Base-by-base conservation (phyloP, 352 stramenopile species). In the Plasmopara muralis region DNA sequence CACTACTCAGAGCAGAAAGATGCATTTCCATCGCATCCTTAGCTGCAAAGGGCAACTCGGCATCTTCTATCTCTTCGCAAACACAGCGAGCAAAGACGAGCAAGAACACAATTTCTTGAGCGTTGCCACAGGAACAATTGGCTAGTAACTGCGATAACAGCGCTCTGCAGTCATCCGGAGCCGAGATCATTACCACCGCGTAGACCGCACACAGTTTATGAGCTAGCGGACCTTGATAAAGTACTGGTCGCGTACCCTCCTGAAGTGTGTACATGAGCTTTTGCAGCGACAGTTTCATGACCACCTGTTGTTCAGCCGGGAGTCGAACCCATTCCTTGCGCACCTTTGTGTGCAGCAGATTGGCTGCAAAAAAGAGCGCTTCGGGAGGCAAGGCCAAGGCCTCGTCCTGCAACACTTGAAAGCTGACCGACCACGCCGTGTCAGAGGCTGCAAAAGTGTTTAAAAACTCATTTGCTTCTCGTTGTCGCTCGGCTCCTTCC, bases 271-370 rank as follows among this genome's bases (percentile, higher is more conserved):
- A 51, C 33, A 85, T 64, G 6, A 83, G 41, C 18, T 41, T 57
- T 20, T 71, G 55, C 6, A 88, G 33, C 8, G 70, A 70, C 10
- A 15, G 33, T n/a, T 55, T 64, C 53, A 85, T 65, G 39, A 53
- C 66, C 6, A 52, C 37, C 28, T 71, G 74, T 13, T 65, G 60
- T 30, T 70, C 66, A 33, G 47, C 43, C 6, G 72, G 39, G 25
- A 85, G 50, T 38, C 67, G 70, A 30, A 71, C 55, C 78, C 78
- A 89, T 44, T 87, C 73, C 55, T 77, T 81, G 13, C 75, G 75
- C 34, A 84, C 68, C 53, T 89, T 89, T 14, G 69, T 64, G 55
- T 89, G 78, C 15, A 89, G 42, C 74, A 89, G 85, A 48, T 85
- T 89, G 48, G 78, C 78, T 0, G 75, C 74, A 40, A 89, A 86